Evolutionary conservation across 768 basidiomycete species (phyloP).

Genomic region (Candolleomyces efflorescens): DNA sequence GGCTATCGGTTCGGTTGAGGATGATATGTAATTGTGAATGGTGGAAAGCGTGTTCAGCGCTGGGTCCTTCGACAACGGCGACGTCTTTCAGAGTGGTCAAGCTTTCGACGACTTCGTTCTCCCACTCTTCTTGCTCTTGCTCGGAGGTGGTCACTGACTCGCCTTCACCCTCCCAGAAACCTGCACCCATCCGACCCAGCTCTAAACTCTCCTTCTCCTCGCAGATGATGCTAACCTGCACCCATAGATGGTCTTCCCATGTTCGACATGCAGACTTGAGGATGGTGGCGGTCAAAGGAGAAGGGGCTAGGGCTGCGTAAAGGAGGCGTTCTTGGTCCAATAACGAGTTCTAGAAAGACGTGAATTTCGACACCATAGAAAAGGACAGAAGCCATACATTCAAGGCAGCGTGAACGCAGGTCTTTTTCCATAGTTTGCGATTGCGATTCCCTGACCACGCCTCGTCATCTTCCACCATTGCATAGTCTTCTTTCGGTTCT

Average conservation of each 20-base stretch:
- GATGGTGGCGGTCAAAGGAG: slow-evolving; percentile 55
- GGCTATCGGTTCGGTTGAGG: slow-evolving; percentile 56
- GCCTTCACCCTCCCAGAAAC: slow-evolving; percentile 75
- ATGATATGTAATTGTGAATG: slow-evolving; percentile 80
- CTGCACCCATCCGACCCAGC: slow-evolving; percentile 61
- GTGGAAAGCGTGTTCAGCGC: slow-evolving; percentile 74
- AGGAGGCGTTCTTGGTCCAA: slow-evolving; percentile 76
- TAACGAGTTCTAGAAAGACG: slow-evolving; percentile 43
- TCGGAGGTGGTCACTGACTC: slow-evolving; percentile 20
- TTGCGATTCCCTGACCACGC: slow-evolving; percentile 73
- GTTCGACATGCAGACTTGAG: slow-evolving; percentile 75
- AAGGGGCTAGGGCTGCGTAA: slow-evolving; percentile 82
- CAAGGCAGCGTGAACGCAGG: slow-evolving; percentile 74
- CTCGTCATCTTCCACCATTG: slow-evolving; percentile 44
- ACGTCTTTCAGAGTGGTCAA: slow-evolving; percentile 57
- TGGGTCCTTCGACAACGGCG: slow-evolving; percentile 57
- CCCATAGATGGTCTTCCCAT: slow-evolving; percentile 98
- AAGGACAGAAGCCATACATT: slow-evolving; percentile 45
- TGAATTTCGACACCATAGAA: neutral
- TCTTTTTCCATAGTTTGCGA: slow-evolving; percentile 82
- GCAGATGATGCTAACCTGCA: slow-evolving; percentile 73
- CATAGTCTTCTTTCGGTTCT: slow-evolving; percentile 41
- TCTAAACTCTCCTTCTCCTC: slow-evolving; percentile 76
- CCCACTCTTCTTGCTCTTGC: slow-evolving; percentile 58
- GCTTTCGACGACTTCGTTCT: slow-evolving; percentile 54